phyloP scores from a whole-genome alignment of 768 basidiomycete genomes.

The Brasilioporus rufonigricans region DNA sequence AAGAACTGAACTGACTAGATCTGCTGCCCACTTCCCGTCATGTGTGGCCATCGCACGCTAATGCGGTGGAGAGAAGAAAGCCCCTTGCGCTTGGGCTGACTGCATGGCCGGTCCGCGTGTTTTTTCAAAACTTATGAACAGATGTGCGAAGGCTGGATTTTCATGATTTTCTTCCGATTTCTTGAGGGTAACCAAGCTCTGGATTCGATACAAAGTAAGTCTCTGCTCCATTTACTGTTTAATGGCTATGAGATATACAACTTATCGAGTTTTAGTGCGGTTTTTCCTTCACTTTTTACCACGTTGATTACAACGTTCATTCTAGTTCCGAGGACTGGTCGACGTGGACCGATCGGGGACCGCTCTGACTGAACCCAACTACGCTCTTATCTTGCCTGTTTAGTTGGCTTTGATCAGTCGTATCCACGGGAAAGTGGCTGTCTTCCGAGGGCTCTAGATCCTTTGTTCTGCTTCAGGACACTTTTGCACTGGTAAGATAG shows the following conservation, averaged over 20 bases:
- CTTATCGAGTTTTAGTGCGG: no score
- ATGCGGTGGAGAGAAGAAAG: not conserved
- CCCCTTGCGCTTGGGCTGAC: not conserved
- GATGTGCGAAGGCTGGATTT: not conserved
- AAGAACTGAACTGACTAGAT: not conserved
- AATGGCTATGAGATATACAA: no score
- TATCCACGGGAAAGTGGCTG: not conserved
- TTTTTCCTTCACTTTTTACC: no score
- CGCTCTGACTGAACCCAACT: not conserved
- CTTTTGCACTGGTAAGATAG: not conserved
- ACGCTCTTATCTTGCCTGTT: not conserved
- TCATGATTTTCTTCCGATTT: not conserved
- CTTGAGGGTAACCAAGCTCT: not conserved
- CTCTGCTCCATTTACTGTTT: no score
- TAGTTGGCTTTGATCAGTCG: not conserved
- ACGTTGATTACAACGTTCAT: no score
- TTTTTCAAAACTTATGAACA: not conserved
- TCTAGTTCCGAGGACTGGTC: no score
- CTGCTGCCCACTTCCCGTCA: no score
- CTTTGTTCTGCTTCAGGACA: not conserved
- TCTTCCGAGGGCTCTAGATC: not conserved
- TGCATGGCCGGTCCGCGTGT: not conserved
- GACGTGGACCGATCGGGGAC: not conserved
- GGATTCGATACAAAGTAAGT: no score
- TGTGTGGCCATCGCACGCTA: not conserved